These are phyloP conservation scores for Alisma plantagoaquatica DNA, from an alignment of 106 monocot genomes.

Conservation along the genomic window DNA sequence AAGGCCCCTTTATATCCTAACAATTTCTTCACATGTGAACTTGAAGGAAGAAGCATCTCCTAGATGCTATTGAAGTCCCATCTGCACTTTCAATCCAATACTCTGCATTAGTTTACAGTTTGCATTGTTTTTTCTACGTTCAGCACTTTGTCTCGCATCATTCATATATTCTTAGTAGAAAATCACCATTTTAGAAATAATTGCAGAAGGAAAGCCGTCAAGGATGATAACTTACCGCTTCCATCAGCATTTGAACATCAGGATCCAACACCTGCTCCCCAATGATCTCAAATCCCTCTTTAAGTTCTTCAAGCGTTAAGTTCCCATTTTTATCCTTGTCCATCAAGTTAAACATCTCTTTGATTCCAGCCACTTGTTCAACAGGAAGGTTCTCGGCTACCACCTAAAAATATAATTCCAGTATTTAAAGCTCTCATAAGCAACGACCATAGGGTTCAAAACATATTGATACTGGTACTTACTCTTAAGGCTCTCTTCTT, in stretches of 20 bases:
- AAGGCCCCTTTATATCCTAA: no score
- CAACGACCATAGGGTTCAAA: neutral
- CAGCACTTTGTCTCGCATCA: no score
- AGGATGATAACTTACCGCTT: conserved; percentile 84
- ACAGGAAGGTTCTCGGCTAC: conserved; percentile 52
- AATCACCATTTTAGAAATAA: no score
- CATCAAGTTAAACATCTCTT: conserved; percentile 72
- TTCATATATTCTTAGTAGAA: no score
- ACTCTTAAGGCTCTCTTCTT: conserved; percentile 83
- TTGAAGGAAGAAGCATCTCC: no score
- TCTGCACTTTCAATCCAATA: no score
- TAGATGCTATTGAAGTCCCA: no score
- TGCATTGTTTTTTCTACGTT: no score
- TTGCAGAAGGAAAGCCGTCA: no score
- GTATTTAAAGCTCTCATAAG: neutral
- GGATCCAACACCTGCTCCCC: conserved; percentile 42
- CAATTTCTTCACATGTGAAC: no score
- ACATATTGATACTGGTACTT: conserved; percentile 7
- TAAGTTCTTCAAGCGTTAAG: conserved; percentile 69
- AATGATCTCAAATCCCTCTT: conserved; percentile 44
- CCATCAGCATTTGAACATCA: conserved; percentile 70
- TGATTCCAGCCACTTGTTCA: conserved; percentile 57
- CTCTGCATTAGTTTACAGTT: no score
- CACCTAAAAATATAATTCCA: conserved; percentile 30
- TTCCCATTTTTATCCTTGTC: conserved; percentile 77